Conservation (phyloP, 805 yeast species). For the Peterozyma xylosa region DNA sequence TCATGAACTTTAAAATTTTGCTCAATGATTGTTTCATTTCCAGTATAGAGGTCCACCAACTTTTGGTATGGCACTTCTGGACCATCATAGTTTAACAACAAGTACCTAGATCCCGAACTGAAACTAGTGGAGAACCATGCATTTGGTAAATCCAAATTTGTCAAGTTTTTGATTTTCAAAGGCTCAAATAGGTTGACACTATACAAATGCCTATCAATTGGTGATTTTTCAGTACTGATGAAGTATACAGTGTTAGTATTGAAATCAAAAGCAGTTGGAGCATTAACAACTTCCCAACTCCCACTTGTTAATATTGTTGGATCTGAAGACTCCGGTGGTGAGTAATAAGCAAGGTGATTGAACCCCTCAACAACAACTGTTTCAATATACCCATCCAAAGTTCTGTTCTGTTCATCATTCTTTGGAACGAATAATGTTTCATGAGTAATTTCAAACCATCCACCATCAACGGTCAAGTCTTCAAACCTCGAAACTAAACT, state of each 20-base stretch:
- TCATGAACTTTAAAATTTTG: slow-evolving; percentile 35
- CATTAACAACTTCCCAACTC: slow-evolving; percentile 83
- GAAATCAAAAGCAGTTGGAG: slow-evolving; percentile 56
- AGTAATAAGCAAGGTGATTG: slow-evolving; percentile 77
- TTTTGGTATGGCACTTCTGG: slow-evolving; percentile 77
- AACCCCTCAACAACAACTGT: slow-evolving; percentile 54
- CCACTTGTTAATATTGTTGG: slow-evolving; percentile 67
- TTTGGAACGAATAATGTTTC: slow-evolving; percentile 53
- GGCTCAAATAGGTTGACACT: slow-evolving; percentile 51
- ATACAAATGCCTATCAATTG: slow-evolving; percentile 81
- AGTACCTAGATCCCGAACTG: slow-evolving; percentile 71
- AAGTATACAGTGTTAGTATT: slow-evolving; percentile 50
- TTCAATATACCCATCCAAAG: slow-evolving; percentile 73
- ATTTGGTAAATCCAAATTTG: slow-evolving; percentile 32
- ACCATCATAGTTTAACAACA: slow-evolving; percentile 65
- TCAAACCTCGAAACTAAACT: slow-evolving; percentile 41
- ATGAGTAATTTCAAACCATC: slow-evolving; percentile 77
- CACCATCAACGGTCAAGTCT: slow-evolving; percentile 34
- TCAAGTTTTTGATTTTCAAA: slow-evolving; percentile 31
- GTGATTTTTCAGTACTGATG: slow-evolving; percentile 66
- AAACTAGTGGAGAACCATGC: slow-evolving; percentile 71
- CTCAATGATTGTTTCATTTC: slow-evolving; percentile 32
- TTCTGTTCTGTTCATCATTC: slow-evolving; percentile 31
- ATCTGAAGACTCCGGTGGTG: slow-evolving; percentile 53
- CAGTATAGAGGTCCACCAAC: slow-evolving; percentile 46